phyloP scores from a whole-genome alignment of 2,329 filamentous ascomycete genomes.

The Esteya vermicola region DNA sequence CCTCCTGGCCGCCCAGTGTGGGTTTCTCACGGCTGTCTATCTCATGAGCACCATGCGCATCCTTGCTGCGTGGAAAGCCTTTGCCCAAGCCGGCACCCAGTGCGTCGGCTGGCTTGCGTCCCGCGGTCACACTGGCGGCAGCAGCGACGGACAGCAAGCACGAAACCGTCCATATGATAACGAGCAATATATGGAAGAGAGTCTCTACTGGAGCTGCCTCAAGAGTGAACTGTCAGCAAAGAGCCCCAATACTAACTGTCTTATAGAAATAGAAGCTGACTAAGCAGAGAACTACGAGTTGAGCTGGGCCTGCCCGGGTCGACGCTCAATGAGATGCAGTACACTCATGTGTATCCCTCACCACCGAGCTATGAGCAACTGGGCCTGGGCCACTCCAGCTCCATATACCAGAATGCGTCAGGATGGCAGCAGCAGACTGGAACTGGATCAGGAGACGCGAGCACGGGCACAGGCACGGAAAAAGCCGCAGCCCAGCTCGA shows the following conservation, averaged over 20 bases:
- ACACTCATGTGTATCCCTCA: constrained; percentile 1
- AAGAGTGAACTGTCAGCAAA: constrained; percentile 34
- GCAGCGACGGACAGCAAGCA: background rate
- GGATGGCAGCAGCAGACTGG: no score
- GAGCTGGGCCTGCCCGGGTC: constrained; percentile 2
- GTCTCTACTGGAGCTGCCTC: constrained; percentile 40
- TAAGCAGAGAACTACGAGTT: background rate
- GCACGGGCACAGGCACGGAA: background rate
- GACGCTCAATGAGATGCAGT: constrained; percentile 3
- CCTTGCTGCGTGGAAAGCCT: constrained; percentile 34
- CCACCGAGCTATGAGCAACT: background rate
- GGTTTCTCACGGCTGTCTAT: constrained; percentile 34
- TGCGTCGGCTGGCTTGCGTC: constrained; percentile 26
- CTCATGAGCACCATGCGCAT: constrained; percentile 33
- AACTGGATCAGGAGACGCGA: no score
- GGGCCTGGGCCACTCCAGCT: background rate
- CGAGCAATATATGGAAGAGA: constrained; percentile 20
- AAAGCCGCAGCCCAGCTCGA: constrained; percentile 4
- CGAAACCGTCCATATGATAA: background rate
- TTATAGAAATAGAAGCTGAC: background rate
- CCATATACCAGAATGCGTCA: no score
- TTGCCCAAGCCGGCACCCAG: constrained; percentile 32
- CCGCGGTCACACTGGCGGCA: constrained; percentile 10
- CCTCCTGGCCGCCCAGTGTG: constrained; percentile 32
- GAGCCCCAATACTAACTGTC: background rate